Evolutionary conservation across 495 filamentous ascomycete species (phyloP).

Genomic region (Podospora pseudoanserina): DNA sequence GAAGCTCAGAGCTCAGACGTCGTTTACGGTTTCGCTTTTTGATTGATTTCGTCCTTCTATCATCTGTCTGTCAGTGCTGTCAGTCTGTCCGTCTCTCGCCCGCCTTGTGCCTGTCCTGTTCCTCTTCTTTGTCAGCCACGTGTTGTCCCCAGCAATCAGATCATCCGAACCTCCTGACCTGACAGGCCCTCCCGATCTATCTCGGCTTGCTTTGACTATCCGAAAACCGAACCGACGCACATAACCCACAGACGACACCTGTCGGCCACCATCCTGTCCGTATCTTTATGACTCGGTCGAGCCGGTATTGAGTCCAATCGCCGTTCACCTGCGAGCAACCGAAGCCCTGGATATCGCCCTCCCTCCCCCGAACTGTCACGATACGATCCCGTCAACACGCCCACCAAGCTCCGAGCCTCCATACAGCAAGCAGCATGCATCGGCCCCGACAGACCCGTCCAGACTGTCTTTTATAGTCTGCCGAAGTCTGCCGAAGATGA

Average conservation of each 20-base stretch:
- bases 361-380: no score
- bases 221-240: background rate
- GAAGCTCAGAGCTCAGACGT: constrained; percentile 6
- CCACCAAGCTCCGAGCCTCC: background rate
- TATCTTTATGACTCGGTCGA: background rate
- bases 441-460: constrained; percentile 15
- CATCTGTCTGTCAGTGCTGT: no score
- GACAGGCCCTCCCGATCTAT: background rate
- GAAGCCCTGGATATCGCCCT: no score
- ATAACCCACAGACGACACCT: background rate
- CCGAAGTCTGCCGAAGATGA: constrained; percentile 52
- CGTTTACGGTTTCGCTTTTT: background rate
- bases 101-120: no score
- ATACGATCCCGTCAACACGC: background rate
- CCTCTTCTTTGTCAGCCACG: constrained; percentile 1
- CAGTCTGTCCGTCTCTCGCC: no score
- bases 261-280: background rate
- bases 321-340: background rate
- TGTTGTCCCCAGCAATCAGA: background rate
- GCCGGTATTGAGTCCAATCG: background rate
- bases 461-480: constrained; percentile 33
- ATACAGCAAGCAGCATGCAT: constrained; percentile 25
- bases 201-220: background rate
- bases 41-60: no score
- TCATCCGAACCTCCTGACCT: background rate